These are phyloP conservation scores for Prunus armeniaca DNA, from an alignment of 306 rosid species.

Conservation along the genomic window DNA sequence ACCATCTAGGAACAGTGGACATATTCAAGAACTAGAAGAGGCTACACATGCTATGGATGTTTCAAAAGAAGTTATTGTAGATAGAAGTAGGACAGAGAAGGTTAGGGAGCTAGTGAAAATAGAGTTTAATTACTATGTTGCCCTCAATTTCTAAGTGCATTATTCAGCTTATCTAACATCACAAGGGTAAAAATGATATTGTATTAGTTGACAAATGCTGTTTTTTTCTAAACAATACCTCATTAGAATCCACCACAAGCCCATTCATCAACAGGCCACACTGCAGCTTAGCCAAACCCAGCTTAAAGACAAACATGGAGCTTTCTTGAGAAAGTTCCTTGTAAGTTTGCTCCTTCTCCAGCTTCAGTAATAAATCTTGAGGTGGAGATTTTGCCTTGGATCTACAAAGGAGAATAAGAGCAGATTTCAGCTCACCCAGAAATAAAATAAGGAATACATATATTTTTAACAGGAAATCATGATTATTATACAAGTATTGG, in stretches of 20 bases:
- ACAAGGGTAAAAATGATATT: too few species aligned
- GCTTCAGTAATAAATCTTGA: constrained; percentile 73
- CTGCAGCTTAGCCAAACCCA: constrained; percentile 66
- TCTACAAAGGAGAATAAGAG: constrained; percentile 43
- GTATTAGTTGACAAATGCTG: too few species aligned
- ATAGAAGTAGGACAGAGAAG: too few species aligned
- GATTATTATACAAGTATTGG: constrained; percentile 4
- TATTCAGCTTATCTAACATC: too few species aligned
- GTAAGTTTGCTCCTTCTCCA: constrained; percentile 73
- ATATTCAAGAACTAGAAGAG: too few species aligned
- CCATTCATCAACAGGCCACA: constrained; percentile 94
- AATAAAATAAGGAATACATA: constrained; percentile 1
- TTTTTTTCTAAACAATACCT: constrained; percentile 42
- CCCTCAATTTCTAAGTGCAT: too few species aligned
- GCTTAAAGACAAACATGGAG: constrained; percentile 68
- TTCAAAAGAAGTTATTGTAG: too few species aligned
- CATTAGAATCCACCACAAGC: constrained; percentile 71
- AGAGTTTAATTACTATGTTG: too few species aligned
- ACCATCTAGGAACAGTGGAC: background rate
- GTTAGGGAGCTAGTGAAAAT: too few species aligned
- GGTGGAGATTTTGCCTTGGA: constrained; percentile 87
- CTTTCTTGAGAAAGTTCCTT: constrained; percentile 69
- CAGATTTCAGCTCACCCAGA: constrained; percentile 18
- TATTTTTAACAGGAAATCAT: constrained; percentile 8
- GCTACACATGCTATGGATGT: too few species aligned